Base-by-base conservation (phyloP, 768 basidiomycete species). In the Tephrocybe sp. region DNA sequence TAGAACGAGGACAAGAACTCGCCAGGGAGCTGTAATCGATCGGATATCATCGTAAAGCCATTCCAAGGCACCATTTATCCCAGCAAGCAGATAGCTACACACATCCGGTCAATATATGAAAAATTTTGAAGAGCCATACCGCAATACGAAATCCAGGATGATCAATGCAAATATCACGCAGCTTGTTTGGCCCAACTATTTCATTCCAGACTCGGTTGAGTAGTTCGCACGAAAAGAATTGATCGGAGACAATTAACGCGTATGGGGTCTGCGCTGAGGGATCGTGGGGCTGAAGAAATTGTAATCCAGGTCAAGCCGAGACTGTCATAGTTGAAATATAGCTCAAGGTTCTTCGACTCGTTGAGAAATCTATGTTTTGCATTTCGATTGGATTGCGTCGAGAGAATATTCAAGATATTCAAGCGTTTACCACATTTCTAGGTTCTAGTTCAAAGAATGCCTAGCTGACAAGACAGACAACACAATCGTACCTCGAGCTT, bases 31-130 rank as follows among this genome's bases (percentile, higher is more conserved):
- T 64, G 63, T 97, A 98, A 62, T 80, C 22, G 63, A 63, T 39
- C 73, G 73, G 5, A 96, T 93, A 39, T 94, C 89, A 1, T 73
- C 65, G 10, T 90, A 76, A 34, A 97, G 62, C 7, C 94, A 98
- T 65, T 98, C 97, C 23, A 98, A 67, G 66, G 98, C 97, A 22
- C 96, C 97, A 66, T 91, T 95, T 62, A 99, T 87, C 16, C 96
- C 65, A 63, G 93, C 79, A 0, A 97, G 97, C 4, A 85, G 63
- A 63, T 79, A 92, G 14, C 89, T 91, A 52, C 34, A 39, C 16
- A 11, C 17, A 45, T n/a, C 12, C 13, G 38, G 14, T 32, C 39
- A 20, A 12, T 26, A 13, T 30, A 23, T 4, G 39, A 23, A 11
- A 39, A 30, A 19, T 10, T 31, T 40, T 16, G 11, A 39, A 40